Base-by-base conservation (phyloP, 2,329 filamentous ascomycete species). In the Aspergillus aculeatus region DNA sequence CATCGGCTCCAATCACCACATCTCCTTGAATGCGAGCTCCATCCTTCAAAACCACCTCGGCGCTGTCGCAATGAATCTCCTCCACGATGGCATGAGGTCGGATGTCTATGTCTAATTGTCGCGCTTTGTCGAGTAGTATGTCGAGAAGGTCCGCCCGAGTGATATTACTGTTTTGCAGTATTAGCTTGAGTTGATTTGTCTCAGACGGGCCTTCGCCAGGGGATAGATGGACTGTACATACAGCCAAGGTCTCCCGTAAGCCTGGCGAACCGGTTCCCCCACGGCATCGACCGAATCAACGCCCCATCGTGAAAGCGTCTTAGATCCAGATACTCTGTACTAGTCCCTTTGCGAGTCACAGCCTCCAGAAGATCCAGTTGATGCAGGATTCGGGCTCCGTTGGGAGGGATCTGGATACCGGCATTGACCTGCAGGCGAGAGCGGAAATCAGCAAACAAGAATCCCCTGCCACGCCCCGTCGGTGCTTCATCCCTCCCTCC, bases 381-480 rank as follows among this genome's bases (percentile, higher is more conserved):
- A 24, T 29, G 48, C 21, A 57, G 48, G 16, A 57, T 26, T 10
- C 26, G n/a, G 1, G 55, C 51, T 19, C 55, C 55, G 35, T 57
- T 57, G 5, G 55, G 55, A 4, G 55, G 48, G 10, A 57, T 57
- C 14, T 57, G 55, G n/a, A 57, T 16, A 24, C 55, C 55, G 12
- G 49, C 26, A 26, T 16, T 11, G 24, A 35, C 31, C 54, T 57
- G 32, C 32, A 14, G 14, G 32, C 10, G 14, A 35, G 12, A 5
- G 32, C 32, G 14, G 14, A 14, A 14, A 14, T 35, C 32, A 35
- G 32, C 32, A 35, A 35, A 35, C 32, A 35, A 35, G 2, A 7
- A 7, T 11, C 2, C 11, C 9, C 32, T 35, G 32, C 32, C 11
- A 14, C 32, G 32, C 32, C 32, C 10, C 32, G 32, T 35, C 14